Evolutionary conservation across 495 filamentous ascomycete species (phyloP), one percentile per base, ranked within the genome.

Genomic region (Aspergillus hancockii): DNA sequence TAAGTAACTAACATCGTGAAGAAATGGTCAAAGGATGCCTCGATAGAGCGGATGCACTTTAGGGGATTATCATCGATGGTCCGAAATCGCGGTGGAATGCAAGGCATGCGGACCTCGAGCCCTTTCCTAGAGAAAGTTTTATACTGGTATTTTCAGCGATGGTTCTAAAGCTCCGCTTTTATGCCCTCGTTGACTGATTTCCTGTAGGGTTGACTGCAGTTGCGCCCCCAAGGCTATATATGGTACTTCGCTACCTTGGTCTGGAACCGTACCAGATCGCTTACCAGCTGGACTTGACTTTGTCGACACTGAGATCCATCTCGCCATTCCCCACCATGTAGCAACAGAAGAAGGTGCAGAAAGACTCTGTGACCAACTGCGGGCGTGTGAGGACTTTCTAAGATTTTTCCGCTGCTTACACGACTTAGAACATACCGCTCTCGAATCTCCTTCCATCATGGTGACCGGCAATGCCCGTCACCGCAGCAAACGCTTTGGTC

Each of bases 21-120:
- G 67, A 70, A 70, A 70, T 70, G 67, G 67, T 70, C 67, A 3
- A 67, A 66, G 51, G 67, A 70, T 58, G 54, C 65, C 5, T 70
- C 67, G 0, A 65, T 70, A 30, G 67, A 70, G 57, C 60, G 59
- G 45, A 70, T 70, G 67, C 67, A 70, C 36, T 67, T 70, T 23
- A 52, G 59, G 18, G 67, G 67, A 12, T 54, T 70, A n/a, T 56
- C 65, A 9, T 65, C 62, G 23, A 65, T 70, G 67, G 64, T 70
- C 49, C 55, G 65, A 43, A 59, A 63, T 45, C 58, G 67, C 50
- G 67, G 65, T 25, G 67, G 67, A 1, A 70, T 70, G 65, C 65
- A 58, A 45, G 65, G 56, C 38, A 60, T 70, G 61, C 61, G 59
- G 23, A 21, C 55, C 21, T 60, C 63, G 12, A 65, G 58, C 25